phyloP scores from a whole-genome alignment of 176 grass and related monocot species.

The Rhipidocladum racemiflorum region DNA sequence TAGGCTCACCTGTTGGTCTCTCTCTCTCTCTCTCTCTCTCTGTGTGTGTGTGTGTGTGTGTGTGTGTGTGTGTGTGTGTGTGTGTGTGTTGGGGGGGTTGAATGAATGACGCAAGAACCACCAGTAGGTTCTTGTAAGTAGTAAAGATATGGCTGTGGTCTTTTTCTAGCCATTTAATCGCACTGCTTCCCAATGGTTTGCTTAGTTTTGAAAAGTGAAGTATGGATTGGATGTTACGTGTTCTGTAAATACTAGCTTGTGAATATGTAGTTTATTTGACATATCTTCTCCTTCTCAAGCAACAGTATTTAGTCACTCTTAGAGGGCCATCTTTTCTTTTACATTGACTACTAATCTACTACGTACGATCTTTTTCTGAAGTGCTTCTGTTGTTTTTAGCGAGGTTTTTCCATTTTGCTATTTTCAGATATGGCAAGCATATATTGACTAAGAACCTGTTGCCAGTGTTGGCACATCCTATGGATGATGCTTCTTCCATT shows the following conservation, averaged over 20 bases:
- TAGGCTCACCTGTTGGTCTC: no score
- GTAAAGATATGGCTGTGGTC: background rate
- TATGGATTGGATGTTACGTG: background rate
- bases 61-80: no score
- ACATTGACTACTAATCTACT: background rate
- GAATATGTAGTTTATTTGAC: background rate
- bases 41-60: no score
- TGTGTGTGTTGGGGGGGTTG: no score
- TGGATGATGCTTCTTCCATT: background rate
- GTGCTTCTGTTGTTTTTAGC: background rate
- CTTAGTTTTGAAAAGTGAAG: conserved; percentile 1
- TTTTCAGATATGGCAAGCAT: background rate
- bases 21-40: no score
- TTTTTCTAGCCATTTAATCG: conserved; percentile 7
- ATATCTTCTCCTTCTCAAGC: background rate
- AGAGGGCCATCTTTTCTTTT: background rate
- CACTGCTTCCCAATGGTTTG: background rate
- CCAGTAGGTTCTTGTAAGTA: no score
- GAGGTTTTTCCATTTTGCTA: background rate
- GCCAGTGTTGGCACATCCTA: background rate
- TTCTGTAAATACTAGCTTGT: background rate
- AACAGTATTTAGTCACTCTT: background rate
- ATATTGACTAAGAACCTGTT: background rate
- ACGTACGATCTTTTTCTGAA: background rate
- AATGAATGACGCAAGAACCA: no score